Percentiles rank a stretch among this genome's conserved stretches.
Evolutionary conservation across 441 rosid species (phyloP).

Genomic region (Pelargonium myrrhifolium): DNA sequence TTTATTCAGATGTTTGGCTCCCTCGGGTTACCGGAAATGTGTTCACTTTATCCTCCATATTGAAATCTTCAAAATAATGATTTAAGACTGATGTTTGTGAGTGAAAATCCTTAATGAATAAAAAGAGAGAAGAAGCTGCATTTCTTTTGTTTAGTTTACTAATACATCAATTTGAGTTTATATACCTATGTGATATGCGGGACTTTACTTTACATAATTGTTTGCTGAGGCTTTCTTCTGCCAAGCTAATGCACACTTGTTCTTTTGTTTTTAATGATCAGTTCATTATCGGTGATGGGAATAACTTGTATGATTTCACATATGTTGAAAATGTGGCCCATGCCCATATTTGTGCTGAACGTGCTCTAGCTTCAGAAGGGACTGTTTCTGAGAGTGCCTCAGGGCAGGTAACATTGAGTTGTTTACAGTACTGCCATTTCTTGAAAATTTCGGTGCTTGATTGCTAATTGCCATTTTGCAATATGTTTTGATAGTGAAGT

Average conservation of each 20-base stretch:
- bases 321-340: slow-evolving; percentile 90
- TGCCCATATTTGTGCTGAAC: slow-evolving; percentile 87
- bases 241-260: slow-evolving; percentile 4
- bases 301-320: slow-evolving; percentile 72
- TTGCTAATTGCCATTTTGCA: too few relatives aligned
- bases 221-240: slow-evolving; percentile 3
- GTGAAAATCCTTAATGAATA: too few relatives aligned
- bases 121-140: neutral
- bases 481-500: too few relatives aligned
- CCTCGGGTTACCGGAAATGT: too few relatives aligned
- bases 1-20: too few relatives aligned
- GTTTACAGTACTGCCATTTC: neutral
- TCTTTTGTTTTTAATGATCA: slow-evolving; percentile 26
- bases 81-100: too few relatives aligned
- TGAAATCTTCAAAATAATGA: too few relatives aligned
- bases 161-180: neutral
- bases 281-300: slow-evolving; percentile 93
- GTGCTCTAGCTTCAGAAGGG: slow-evolving; percentile 75
- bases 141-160: neutral
- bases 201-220: neutral
- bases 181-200: neutral
- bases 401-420: slow-evolving; percentile 53
- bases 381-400: slow-evolving; percentile 68
- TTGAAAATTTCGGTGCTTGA: neutral
- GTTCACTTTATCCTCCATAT: too few relatives aligned